phyloP scores from a whole-genome alignment of 1,284 basidiomycete species.

The Sporisorium sorghi region DNA sequence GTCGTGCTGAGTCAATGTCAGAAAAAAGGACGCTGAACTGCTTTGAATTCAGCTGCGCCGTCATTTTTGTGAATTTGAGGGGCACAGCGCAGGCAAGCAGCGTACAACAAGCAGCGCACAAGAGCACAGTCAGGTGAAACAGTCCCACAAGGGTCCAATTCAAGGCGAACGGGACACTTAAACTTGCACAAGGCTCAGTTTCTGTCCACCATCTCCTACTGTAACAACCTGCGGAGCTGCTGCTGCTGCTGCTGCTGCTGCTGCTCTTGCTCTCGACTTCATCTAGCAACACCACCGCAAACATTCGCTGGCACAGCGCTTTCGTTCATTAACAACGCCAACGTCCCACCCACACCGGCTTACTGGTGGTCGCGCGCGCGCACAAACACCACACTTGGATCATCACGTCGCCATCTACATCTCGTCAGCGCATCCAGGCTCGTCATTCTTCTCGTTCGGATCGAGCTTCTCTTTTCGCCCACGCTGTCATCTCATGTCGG shows the following conservation, averaged over 20 bases:
- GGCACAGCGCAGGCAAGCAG: not conserved
- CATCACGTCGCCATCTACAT: not conserved
- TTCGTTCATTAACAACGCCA: conserved; percentile 9
- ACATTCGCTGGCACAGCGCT: not conserved
- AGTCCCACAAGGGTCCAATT: not conserved
- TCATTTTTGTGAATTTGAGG: not conserved
- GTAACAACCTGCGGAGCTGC: too few relatives aligned
- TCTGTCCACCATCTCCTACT: too few relatives aligned
- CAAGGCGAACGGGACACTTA: conserved; percentile 10
- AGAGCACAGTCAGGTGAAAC: too few relatives aligned
- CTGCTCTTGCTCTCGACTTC: too few relatives aligned
- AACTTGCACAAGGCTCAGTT: not conserved
- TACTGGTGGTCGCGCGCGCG: too few relatives aligned
- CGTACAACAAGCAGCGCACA: too few relatives aligned
- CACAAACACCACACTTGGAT: not conserved
- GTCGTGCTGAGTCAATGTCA: conserved; percentile 14
- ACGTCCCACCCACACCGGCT: conserved; percentile 2
- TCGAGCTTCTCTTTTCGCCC: not conserved
- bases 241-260: not conserved
- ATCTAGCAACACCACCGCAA: too few relatives aligned
- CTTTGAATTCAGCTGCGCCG: not conserved
- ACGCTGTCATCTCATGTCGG: not conserved
- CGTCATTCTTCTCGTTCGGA: not conserved
- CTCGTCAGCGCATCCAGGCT: not conserved
- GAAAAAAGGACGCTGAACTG: conserved; percentile 20